Percentiles rank a stretch among this genome's conserved stretches.
These are phyloP conservation scores for Solanum hybrid DNA, from an alignment of 305 asterid genomes.

Conservation along the genomic window DNA sequence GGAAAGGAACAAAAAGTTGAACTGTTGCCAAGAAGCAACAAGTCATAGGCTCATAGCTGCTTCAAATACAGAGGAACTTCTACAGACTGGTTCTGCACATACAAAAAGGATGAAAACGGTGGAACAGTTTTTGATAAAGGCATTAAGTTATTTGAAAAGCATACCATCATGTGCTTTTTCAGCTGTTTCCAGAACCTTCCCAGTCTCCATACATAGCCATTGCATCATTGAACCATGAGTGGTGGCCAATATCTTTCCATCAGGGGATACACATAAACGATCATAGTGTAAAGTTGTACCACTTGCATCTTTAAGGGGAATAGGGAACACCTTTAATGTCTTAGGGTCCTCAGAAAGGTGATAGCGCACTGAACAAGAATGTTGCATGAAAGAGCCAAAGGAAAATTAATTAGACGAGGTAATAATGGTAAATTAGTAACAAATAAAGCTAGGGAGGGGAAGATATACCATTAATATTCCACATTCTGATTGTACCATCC, in stretches of 20 bases:
- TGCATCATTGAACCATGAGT: conserved; percentile 85
- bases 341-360: conserved; percentile 96
- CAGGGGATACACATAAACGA: conserved; percentile 79
- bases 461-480: conserved; percentile 86
- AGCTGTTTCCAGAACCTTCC: conserved; percentile 84
- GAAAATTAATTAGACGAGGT: not conserved
- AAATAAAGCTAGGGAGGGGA: not conserved
- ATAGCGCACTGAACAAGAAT: conserved; percentile 62
- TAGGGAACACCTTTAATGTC: conserved; percentile 82
- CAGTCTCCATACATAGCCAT: conserved; percentile 82
- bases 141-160: not conserved
- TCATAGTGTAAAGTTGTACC: conserved; percentile 77
- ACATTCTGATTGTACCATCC: conserved; percentile 86
- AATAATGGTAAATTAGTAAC: not conserved
- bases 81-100: not conserved
- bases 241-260: conserved; percentile 78
- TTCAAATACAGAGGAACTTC: not conserved
- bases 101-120: not conserved
- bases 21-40: not conserved
- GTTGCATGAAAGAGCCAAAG: not conserved
- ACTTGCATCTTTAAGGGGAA: conserved; percentile 76
- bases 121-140: not conserved
- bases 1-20: not conserved
- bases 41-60: not conserved
- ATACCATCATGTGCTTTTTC: conserved; percentile 96